Base-by-base conservation (phyloP, 176 grass and related monocot species). In the Calamus simplicifolius region DNA sequence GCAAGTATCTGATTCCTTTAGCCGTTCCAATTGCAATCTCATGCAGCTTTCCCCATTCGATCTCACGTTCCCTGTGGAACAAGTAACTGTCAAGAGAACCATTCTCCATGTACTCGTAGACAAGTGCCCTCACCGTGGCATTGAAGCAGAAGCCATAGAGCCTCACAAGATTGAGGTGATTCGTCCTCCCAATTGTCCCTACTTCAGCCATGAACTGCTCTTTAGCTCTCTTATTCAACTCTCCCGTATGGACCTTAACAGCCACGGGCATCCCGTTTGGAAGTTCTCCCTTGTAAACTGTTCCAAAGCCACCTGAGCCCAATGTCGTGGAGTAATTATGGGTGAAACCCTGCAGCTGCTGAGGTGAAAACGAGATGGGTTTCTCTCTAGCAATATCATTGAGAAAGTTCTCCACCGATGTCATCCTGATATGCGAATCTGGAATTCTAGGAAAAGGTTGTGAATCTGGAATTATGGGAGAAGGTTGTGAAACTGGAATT, bases 11-110 rank as follows among this genome's bases (percentile, higher is more conserved):
- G 61, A 63, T 48, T 19, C 61, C 61, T 49, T 25, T 48, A 2
- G 61, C 61, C 4, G 61, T 25, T 18, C 61, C 61, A 5, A 63
- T 49, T 2, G 61, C 61, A 18, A 63, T 63, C 61, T 50, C 61
- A 49, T 63, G 4, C n/a, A 63, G 61, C 18, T 3, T 63, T 4
- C 10, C 19, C 35, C 31, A 63, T 10, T 63, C 61, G 4, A 16
- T 25, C 18, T 2, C 1, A 7, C 5, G 23, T 5, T 21, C 12
- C 18, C 16, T 5, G 31, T 16, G 4, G 35, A 49, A 63, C 31
- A 63, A 49, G 35, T 49, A 16, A 10, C 16, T 49, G 60, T 63
- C 60, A 4, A 63, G 60, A 4, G 35, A 63, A 14, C 35, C 60
- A 13, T 63, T 49, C 35, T 63, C 60, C 35, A 49, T 25, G 60